Evolutionary conservation across 208 protist species (phyloP).

Genomic region (Trichomonas gallinae): DNA sequence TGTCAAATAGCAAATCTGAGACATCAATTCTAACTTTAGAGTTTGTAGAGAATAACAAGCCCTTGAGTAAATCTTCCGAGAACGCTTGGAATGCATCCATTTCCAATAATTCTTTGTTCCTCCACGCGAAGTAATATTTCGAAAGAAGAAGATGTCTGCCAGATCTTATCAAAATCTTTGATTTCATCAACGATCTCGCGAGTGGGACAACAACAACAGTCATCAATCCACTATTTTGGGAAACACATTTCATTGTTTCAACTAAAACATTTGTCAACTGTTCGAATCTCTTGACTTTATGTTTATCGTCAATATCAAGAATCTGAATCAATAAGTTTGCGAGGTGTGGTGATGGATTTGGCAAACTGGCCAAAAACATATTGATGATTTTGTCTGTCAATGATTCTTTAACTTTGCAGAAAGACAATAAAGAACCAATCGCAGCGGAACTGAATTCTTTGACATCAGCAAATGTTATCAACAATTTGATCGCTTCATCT

Average conservation of each 20-base stretch:
- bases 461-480: background rate
- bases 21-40: background rate
- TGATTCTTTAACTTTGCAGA: background rate
- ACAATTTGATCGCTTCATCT: background rate
- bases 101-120: background rate
- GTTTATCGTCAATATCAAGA: background rate
- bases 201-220: background rate
- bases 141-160: too few relatives aligned
- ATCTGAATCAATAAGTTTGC: background rate
- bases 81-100: background rate
- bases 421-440: background rate
- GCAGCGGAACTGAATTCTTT: background rate
- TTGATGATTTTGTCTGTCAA: background rate
- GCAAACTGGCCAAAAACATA: background rate
- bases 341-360: background rate
- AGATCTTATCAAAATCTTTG: background rate
- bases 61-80: background rate
- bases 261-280: background rate
- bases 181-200: background rate
- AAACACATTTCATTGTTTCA: background rate
- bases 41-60: background rate
- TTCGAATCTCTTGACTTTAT: background rate
- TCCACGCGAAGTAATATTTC: background rate
- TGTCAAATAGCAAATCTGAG: background rate
- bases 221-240: background rate